Evolutionary conservation across 495 filamentous ascomycete genomes (phyloP).

Genomic region (Lophiotrema nucula): DNA sequence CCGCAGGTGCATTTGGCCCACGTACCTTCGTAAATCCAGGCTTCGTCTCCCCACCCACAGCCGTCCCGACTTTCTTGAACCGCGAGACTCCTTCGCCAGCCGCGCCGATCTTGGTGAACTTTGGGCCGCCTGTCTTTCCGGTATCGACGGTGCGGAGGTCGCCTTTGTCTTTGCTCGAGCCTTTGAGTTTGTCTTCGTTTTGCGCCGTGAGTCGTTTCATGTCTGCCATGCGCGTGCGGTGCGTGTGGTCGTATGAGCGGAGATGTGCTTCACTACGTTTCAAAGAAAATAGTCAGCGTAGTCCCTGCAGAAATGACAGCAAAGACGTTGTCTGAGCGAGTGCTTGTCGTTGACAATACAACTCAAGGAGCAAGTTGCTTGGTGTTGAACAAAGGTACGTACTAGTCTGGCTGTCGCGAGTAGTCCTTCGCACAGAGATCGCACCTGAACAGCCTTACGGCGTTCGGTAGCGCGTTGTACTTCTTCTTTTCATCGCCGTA

Average conservation of each 20-base stretch:
- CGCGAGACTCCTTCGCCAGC: neutral
- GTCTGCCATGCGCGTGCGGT: slow-evolving; percentile 66
- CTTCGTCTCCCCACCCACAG: neutral
- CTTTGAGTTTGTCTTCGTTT: neutral
- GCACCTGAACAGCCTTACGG: slow-evolving; percentile 86
- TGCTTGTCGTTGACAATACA: no score
- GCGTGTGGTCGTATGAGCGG: slow-evolving; percentile 67
- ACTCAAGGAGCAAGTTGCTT: no score
- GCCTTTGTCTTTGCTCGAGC: neutral
- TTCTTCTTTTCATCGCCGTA: no score
- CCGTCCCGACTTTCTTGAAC: slow-evolving; percentile 5
- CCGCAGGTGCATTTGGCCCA: neutral
- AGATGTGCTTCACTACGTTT: slow-evolving; percentile 69
- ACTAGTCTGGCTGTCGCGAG: slow-evolving; percentile 67
- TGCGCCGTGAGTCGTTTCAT: slow-evolving; percentile 63
- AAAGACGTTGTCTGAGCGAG: no score
- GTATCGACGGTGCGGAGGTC: slow-evolving; percentile 1
- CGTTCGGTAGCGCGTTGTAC: slow-evolving; percentile 84
- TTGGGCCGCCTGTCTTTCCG: neutral
- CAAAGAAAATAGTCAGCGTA: no score
- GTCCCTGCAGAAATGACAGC: no score
- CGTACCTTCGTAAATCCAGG: neutral
- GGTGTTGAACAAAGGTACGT: no score
- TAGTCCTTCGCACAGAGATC: slow-evolving; percentile 69
- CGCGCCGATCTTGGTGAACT: slow-evolving; percentile 2